Evolutionary conservation across 495 filamentous ascomycete species (phyloP).

Genomic region (Penicillium tannophilum): DNA sequence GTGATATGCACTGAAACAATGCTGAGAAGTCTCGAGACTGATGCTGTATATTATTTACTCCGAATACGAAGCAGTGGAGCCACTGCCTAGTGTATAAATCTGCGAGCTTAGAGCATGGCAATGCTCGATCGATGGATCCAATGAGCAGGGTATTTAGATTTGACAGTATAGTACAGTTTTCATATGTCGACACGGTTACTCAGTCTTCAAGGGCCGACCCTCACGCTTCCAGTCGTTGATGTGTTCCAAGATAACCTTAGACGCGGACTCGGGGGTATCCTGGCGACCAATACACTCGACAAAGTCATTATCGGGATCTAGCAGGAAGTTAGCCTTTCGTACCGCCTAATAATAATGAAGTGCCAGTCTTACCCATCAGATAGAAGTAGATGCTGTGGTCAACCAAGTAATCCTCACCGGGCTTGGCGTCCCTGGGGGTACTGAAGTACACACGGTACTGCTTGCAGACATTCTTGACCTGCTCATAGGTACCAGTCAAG

Average conservation of each 20-base stretch:
- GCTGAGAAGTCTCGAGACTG: background rate
- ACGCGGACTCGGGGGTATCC: slow-evolving; percentile 84
- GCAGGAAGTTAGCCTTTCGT: slow-evolving; percentile 8
- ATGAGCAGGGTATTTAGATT: slow-evolving; percentile 37
- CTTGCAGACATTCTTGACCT: slow-evolving; percentile 90
- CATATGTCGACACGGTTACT: slow-evolving; percentile 28
- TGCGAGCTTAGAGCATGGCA: background rate
- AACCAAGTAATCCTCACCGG: slow-evolving; percentile 94
- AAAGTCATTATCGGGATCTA: slow-evolving; percentile 96
- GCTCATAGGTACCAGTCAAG: slow-evolving; percentile 88
- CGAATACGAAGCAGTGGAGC: background rate
- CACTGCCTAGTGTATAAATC: background rate
- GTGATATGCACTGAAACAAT: background rate
- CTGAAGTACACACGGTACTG: slow-evolving; percentile 96
- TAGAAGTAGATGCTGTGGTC: slow-evolving; percentile 99
- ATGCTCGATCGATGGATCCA: background rate
- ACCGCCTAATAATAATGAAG: background rate
- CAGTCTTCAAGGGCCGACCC: slow-evolving; percentile 45
- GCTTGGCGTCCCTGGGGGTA: slow-evolving; percentile 82
- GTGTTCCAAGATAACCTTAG: slow-evolving; percentile 82
- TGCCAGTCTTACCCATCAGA: slow-evolving; percentile 72
- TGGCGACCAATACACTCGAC: slow-evolving; percentile 95
- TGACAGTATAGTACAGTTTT: slow-evolving; percentile 34
- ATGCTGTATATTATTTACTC: background rate
- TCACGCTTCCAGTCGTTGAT: slow-evolving; percentile 84